Evolutionary conservation across 129 eudicot genomes (phyloP).

Genomic region (Pittosporum tobira): DNA sequence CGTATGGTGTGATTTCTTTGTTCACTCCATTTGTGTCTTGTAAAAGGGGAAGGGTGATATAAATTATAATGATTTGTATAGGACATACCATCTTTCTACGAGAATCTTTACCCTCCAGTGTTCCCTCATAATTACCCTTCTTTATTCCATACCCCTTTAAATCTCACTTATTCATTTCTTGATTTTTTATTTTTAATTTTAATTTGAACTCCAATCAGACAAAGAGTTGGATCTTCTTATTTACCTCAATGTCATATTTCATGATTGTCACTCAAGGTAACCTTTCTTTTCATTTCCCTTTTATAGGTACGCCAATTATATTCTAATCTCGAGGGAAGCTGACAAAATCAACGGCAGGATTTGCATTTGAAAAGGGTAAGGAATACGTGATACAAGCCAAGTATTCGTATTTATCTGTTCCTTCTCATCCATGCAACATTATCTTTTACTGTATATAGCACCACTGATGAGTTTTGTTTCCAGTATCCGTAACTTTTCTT

Average conservation of each 20-base stretch:
- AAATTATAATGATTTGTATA: constrained; percentile 22
- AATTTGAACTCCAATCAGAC: too few relatives aligned
- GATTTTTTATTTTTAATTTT: background rate
- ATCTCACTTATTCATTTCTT: background rate
- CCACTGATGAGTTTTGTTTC: too few relatives aligned
- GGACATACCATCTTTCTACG: constrained; percentile 19
- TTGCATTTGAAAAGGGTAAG: too few relatives aligned
- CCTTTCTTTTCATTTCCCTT: too few relatives aligned
- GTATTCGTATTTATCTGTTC: too few relatives aligned
- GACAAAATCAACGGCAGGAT: too few relatives aligned
- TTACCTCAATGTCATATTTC: background rate
- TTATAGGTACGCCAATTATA: too few relatives aligned
- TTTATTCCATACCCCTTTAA: constrained; percentile 2
- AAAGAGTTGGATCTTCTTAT: background rate
- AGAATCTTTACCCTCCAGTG: constrained; percentile 19
- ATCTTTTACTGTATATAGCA: too few relatives aligned
- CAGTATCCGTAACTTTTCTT: too few relatives aligned
- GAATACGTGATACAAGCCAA: too few relatives aligned
- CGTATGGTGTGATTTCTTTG: constrained; percentile 11
- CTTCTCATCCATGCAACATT: too few relatives aligned
- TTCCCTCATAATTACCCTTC: constrained; percentile 19
- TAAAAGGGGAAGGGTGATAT: constrained; percentile 9
- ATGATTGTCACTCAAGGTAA: background rate
- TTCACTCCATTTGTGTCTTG: constrained; percentile 16
- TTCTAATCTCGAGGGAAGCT: too few relatives aligned